Evolutionary conservation across 78 protist genomes (phyloP).

Genomic region (Isochrysis galbana): DNA sequence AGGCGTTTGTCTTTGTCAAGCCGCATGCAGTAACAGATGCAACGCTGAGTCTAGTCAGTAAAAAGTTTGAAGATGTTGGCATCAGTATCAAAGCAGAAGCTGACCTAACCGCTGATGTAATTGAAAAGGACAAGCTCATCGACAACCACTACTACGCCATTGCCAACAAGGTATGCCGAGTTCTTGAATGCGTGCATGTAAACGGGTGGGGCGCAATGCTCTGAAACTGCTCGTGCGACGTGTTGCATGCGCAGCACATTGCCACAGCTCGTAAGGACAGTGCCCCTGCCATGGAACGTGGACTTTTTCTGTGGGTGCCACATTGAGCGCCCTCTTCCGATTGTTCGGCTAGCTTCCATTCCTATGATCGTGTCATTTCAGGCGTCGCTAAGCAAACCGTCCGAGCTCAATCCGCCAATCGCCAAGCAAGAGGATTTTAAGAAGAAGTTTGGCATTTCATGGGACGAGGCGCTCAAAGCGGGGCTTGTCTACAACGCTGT

Average conservation of each 20-base stretch:
- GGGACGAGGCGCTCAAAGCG: not conserved
- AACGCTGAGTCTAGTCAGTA: not conserved
- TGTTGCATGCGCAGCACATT: no score
- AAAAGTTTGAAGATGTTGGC: not conserved
- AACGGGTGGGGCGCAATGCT: no score
- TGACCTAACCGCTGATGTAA: not conserved
- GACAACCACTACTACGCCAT: conserved; percentile 52
- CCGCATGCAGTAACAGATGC: conserved; percentile 22
- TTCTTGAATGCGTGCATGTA: no score
- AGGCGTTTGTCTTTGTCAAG: conserved; percentile 44
- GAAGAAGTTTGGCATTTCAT: not conserved
- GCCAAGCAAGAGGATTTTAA: conserved; percentile 2
- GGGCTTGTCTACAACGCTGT: conserved; percentile 42
- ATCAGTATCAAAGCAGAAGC: not conserved
- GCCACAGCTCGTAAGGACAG: no score
- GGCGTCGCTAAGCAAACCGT: not conserved
- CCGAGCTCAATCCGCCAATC: not conserved
- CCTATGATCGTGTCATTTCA: no score
- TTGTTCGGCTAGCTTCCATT: not conserved
- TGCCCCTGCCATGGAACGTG: no score
- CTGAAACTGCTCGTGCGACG: no score
- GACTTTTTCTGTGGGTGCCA: no score
- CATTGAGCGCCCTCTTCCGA: no score
- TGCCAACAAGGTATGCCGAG: conserved; percentile 12
- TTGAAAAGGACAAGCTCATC: conserved; percentile 24